Evolutionary conservation across 2,329 filamentous ascomycete genomes (phyloP).

Genomic region (Epichloe scottii): DNA sequence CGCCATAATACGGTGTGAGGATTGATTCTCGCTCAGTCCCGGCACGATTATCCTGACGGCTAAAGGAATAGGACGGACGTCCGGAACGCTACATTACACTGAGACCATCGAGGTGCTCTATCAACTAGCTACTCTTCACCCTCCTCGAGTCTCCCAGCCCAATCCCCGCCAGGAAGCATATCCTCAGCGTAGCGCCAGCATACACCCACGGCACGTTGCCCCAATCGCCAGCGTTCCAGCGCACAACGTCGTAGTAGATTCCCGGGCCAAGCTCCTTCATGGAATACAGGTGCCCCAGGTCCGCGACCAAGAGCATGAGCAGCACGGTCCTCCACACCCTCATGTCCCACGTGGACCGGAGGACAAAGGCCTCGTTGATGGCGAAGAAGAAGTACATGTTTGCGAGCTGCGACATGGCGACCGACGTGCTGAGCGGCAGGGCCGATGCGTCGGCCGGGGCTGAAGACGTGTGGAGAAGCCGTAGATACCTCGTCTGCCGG

Average conservation of each 20-base stretch:
- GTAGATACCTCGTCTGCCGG: constrained; percentile 44
- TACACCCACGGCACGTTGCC: constrained; percentile 63
- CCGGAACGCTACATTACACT: no score
- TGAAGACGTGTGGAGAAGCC: constrained; percentile 46
- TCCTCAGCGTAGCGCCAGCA: constrained; percentile 44
- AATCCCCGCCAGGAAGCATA: constrained; percentile 45
- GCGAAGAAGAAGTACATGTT: constrained; percentile 64
- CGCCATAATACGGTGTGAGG: no score
- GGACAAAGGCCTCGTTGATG: constrained; percentile 63
- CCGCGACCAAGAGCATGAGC: constrained; percentile 57
- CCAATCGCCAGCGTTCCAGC: constrained; percentile 56
- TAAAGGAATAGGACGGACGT: no score
- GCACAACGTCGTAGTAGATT: constrained; percentile 50
- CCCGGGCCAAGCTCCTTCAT: constrained; percentile 43
- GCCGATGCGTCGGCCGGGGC: constrained; percentile 16
- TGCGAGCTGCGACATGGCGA: constrained; percentile 61
- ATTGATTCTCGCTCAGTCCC: no score
- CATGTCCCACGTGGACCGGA: constrained; percentile 55
- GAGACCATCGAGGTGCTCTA: no score
- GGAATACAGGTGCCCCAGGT: constrained; percentile 62
- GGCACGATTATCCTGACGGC: no score
- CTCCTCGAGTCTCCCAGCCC: constrained; percentile 29
- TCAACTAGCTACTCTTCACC: background rate
- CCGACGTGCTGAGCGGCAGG: constrained; percentile 47
- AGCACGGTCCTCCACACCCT: constrained; percentile 59